Evolutionary conservation across 768 basidiomycete species (phyloP).

Genomic region (Kwoniella shandongensis): DNA sequence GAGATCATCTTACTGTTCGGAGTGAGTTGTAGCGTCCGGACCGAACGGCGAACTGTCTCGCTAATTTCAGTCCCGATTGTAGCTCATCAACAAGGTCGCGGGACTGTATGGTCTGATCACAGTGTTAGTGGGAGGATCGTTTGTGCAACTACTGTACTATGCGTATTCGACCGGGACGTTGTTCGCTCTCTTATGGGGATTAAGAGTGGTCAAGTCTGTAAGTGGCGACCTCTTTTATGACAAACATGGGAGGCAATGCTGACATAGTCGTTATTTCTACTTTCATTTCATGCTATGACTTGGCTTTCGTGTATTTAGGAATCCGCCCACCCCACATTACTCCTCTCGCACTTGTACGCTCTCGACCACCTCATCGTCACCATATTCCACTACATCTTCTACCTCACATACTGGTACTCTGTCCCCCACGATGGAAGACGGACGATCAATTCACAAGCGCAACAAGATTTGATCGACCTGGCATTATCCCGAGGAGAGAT

Average conservation of each 20-base stretch:
- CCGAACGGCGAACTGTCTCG: slow-evolving; percentile 19
- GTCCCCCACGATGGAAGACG: slow-evolving; percentile 86
- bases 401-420: slow-evolving; percentile 79
- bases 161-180: slow-evolving; percentile 85
- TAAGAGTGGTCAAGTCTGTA: slow-evolving; percentile 81
- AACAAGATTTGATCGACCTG: slow-evolving; percentile 72
- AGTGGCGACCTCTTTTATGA: slow-evolving; percentile 55
- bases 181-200: slow-evolving; percentile 77
- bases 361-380: slow-evolving; percentile 89
- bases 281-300: no score
- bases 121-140: slow-evolving; percentile 76
- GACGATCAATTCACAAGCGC: slow-evolving; percentile 79
- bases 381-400: slow-evolving; percentile 89
- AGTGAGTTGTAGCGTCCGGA: slow-evolving; percentile 58
- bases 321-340: slow-evolving; percentile 75
- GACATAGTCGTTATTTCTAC: no score
- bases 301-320: slow-evolving; percentile 61
- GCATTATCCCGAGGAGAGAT: slow-evolving; percentile 54
- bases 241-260: no score
- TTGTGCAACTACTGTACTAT: slow-evolving; percentile 88
- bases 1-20: slow-evolving; percentile 84
- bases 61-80: neutral
- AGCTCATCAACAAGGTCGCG: slow-evolving; percentile 86
- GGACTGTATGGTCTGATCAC: slow-evolving; percentile 96
- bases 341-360: slow-evolving; percentile 88